These are phyloP conservation scores for Podaxis pistillaris DNA, from an alignment of 768 basidiomycete species.

Conservation along the genomic window DNA sequence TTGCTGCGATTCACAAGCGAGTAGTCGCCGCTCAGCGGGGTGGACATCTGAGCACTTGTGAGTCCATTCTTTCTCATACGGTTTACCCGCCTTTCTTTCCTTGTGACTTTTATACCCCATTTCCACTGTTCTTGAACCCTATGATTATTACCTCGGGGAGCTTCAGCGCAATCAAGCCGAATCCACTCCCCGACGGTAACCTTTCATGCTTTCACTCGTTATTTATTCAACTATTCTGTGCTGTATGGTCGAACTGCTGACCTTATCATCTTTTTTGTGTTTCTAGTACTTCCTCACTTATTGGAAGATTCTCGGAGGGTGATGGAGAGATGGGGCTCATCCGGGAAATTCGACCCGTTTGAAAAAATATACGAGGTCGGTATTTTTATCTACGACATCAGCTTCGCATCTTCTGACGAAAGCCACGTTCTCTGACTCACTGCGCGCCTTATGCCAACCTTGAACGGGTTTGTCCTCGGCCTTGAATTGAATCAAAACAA, in stretches of 20 bases:
- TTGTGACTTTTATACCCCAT: background rate
- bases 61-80: conserved; percentile 6
- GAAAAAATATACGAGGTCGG: conserved; percentile 66
- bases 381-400: conserved; percentile 14
- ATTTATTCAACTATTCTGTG: background rate
- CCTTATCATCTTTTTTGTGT: background rate
- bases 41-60: conserved; percentile 58
- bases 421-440: background rate
- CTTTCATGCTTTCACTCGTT: background rate
- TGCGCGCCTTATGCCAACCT: background rate
- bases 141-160: conserved; percentile 1
- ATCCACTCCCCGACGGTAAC: background rate
- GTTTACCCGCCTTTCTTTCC: background rate
- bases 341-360: conserved; percentile 71
- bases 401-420: conserved; percentile 12
- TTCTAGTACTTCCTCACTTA: conserved; percentile 60
- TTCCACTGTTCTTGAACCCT: background rate
- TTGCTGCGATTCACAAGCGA: conserved; percentile 71
- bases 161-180: conserved; percentile 9
- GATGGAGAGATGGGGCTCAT: conserved; percentile 64
- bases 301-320: conserved; percentile 60
- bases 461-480: background rate
- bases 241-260: background rate
- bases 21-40: conserved; percentile 62
- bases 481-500: background rate